A percentile compares a stretch with the other conserved stretches of the same genome.
Conservation (phyloP, 2,329 filamentous ascomycete genomes). For the Hypoxylon sp. region DNA sequence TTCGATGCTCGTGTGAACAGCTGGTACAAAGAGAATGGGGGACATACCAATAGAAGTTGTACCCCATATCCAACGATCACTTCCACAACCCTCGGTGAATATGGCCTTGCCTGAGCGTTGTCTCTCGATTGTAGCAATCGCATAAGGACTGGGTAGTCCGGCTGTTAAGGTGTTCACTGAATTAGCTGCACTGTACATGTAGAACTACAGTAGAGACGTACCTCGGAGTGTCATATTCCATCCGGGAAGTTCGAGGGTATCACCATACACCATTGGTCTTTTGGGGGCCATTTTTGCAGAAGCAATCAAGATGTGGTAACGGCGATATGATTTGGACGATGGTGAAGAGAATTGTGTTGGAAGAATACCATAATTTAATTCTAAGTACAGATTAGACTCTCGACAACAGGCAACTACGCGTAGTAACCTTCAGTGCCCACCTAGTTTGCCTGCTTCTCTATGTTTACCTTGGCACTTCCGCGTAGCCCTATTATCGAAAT, state of each 20-base stretch:
- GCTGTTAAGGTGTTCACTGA: not conserved
- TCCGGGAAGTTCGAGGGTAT: not conserved
- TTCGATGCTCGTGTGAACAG: not conserved
- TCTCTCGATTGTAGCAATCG: not conserved
- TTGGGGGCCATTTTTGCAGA: not conserved
- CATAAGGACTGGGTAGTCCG: not conserved
- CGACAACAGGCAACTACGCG: not conserved
- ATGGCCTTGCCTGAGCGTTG: not conserved
- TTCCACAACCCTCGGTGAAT: not conserved
- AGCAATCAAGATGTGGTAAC: not conserved
- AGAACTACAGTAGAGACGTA: not conserved
- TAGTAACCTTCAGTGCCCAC: not conserved
- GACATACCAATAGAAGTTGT: not conserved
- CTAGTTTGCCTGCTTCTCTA: not conserved
- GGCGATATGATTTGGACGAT: not conserved
- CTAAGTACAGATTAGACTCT: constrained; percentile 7
- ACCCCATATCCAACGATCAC: not conserved
- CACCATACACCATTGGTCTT: too few relatives aligned
- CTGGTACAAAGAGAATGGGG: not conserved
- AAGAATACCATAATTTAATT: not conserved
- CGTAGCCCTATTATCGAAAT: constrained; percentile 31
- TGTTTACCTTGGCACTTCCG: constrained; percentile 14
- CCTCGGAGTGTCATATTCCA: not conserved
- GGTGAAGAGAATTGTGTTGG: not conserved
- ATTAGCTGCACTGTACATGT: not conserved